phyloP scores from a whole-genome alignment of 1,139 yeast species.

The Debaryomycetaceae sp. region DNA sequence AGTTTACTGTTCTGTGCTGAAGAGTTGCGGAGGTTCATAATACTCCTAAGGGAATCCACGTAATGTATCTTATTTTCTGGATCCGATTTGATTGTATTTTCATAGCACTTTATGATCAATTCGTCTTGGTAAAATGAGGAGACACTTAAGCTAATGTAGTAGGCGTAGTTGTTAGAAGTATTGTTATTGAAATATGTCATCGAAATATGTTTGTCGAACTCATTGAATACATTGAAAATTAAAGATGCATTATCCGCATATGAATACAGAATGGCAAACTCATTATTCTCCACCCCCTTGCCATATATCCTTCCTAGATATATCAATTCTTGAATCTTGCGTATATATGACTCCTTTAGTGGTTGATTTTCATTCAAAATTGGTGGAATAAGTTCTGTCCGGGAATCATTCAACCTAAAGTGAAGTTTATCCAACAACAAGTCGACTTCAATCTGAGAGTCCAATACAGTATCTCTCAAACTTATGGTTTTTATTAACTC shows the following conservation, averaged over 20 bases:
- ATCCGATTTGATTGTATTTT: slow-evolving; percentile 52
- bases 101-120: slow-evolving; percentile 59
- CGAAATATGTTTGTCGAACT: slow-evolving; percentile 40
- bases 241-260: slow-evolving; percentile 37
- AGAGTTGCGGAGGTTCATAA: slow-evolving; percentile 13
- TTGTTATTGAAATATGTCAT: slow-evolving; percentile 24
- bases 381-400: slow-evolving; percentile 58
- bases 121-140: slow-evolving; percentile 60
- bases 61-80: slow-evolving; percentile 54
- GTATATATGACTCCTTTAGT: slow-evolving; percentile 44
- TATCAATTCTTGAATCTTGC: slow-evolving; percentile 49
- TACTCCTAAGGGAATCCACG: slow-evolving; percentile 55
- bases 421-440: slow-evolving; percentile 48
- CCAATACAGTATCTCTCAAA: slow-evolving; percentile 45
- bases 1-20: slow-evolving; percentile 18
- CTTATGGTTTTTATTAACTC: slow-evolving; percentile 54
- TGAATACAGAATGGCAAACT: slow-evolving; percentile 36
- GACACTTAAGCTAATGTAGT: slow-evolving; percentile 55
- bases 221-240: slow-evolving; percentile 33
- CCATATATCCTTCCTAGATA: slow-evolving; percentile 34
- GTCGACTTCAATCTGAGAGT: slow-evolving; percentile 52
- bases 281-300: slow-evolving; percentile 20
- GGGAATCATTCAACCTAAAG: slow-evolving; percentile 38
- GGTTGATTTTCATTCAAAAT: slow-evolving; percentile 27
- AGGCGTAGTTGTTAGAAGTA: slow-evolving; percentile 24